phyloP scores from a whole-genome alignment of 2,329 filamentous ascomycete species.

The Cercospora citrullina region DNA sequence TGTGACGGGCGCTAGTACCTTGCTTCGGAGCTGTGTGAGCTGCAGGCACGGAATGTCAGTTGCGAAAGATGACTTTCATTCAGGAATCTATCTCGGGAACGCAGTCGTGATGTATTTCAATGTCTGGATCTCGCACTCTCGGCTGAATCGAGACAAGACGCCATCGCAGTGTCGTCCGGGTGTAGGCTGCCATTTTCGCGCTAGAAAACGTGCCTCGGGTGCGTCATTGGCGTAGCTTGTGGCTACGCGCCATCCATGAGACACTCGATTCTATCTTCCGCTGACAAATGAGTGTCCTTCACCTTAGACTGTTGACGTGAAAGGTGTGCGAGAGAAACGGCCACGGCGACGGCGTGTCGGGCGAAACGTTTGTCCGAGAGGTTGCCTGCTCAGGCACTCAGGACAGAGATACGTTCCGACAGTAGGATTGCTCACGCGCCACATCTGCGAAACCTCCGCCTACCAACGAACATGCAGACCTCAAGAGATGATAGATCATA shows the following conservation, averaged over 20 bases:
- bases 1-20: neutral
- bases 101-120: neutral
- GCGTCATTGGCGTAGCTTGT: neutral
- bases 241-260: neutral
- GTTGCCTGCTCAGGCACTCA: neutral
- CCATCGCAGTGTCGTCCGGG: neutral
- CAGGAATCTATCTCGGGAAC: neutral
- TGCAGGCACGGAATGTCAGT: neutral
- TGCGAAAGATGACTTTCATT: neutral
- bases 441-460: neutral
- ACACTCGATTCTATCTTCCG: neutral
- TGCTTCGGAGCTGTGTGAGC: neutral
- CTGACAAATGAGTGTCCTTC: neutral
- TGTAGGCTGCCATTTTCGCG: neutral
- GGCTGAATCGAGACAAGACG: neutral
- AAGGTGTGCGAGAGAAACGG: neutral
- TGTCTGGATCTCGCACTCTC: neutral
- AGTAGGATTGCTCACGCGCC: neutral
- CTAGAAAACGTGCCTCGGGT: neutral
- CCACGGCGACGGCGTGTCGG: neutral
- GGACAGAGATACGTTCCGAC: neutral
- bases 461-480: neutral
- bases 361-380: neutral
- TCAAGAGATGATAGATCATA: neutral
- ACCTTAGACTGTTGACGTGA: neutral